Base-by-base conservation (phyloP, 1,139 yeast species). In the Pichia sp. region DNA sequence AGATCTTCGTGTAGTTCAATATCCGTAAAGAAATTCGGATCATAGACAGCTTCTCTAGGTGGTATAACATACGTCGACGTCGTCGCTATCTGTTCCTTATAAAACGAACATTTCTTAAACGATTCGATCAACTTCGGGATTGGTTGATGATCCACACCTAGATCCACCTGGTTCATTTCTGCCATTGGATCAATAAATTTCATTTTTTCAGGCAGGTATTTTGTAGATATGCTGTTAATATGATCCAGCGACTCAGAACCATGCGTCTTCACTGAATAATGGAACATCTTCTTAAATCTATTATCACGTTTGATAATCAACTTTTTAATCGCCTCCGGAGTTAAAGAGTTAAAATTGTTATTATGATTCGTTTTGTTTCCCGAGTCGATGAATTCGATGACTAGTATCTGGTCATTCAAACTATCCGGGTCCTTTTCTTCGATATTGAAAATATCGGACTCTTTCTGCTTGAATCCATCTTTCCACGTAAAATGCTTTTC, bases 381-480 rank as follows among this genome's bases (percentile, higher is more conserved):
- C 3, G 46, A 33, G 65, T 90, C 96, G 18, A 79, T 72, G 62
- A 90, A 88, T 58, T 86, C 95, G 62, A 90, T 85, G 2, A 89
- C 72, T 24, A 90, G 69, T 4, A 87, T 58, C 55, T 83, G 89
- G 32, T 69, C 69, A 12, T 39, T 42, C 18, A 38, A 37, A 3
- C 60, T 57, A 45, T 66, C 67, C 33, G 60, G 59, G 19, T 67
- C 67, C 32, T 62, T 59, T 30, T 67, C 71, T 46, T 75, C 71
- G 32, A 77, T 57, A 38, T 76, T 70, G 51, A 71, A 77, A 32
- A 79, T 70, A 58, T 78, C 83, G 27, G 64, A 58, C 36, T 76
- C 80, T 45, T 75, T 70, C 54, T 76, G 73, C 45, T 68, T 61
- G 51, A 62, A 73, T 0, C 79, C 80, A 30, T 73, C 69, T 44